Evolutionary conservation across 768 basidiomycete genomes (phyloP).

Genomic region (Nidularia pulvinata): DNA sequence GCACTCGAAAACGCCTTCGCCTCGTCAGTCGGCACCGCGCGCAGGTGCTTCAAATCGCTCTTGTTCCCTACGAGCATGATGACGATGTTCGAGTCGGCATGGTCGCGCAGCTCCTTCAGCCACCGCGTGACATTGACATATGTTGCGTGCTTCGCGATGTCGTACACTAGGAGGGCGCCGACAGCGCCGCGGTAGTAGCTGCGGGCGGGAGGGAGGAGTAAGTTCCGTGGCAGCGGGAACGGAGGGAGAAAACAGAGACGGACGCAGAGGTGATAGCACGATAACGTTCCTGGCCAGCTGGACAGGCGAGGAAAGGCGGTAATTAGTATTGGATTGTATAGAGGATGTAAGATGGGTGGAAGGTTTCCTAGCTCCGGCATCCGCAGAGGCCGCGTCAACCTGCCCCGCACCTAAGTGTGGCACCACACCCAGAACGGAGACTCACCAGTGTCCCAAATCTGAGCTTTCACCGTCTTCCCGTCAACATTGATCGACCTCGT

Average conservation of each 20-base stretch:
- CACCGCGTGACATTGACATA: constrained; percentile 94
- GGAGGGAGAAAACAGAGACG: constrained; percentile 20
- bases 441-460: constrained; percentile 98
- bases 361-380: no score
- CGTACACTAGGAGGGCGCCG: constrained; percentile 91
- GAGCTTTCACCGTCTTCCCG: constrained; percentile 95
- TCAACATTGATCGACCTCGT: constrained; percentile 96
- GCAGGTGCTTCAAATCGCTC: constrained; percentile 97
- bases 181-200: constrained; percentile 99
- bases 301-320: not conserved
- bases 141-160: constrained; percentile 92
- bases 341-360: no score
- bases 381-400: constrained; percentile 5
- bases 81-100: constrained; percentile 91
- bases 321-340: constrained; percentile 2
- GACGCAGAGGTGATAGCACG: constrained; percentile 97
- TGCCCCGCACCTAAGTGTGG: constrained; percentile 1
- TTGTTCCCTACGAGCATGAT: constrained; percentile 99
- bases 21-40: constrained; percentile 97
- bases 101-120: constrained; percentile 97
- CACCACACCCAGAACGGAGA: constrained; percentile 1
- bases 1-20: constrained; percentile 88
- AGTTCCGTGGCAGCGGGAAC: not conserved
- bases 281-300: constrained; percentile 97
- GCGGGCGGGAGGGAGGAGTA: not conserved